Percentiles rank a stretch among this genome's conserved stretches.
Evolutionary conservation across 2,329 filamentous ascomycete genomes (phyloP).

Genomic region (Cladosporium sp.): DNA sequence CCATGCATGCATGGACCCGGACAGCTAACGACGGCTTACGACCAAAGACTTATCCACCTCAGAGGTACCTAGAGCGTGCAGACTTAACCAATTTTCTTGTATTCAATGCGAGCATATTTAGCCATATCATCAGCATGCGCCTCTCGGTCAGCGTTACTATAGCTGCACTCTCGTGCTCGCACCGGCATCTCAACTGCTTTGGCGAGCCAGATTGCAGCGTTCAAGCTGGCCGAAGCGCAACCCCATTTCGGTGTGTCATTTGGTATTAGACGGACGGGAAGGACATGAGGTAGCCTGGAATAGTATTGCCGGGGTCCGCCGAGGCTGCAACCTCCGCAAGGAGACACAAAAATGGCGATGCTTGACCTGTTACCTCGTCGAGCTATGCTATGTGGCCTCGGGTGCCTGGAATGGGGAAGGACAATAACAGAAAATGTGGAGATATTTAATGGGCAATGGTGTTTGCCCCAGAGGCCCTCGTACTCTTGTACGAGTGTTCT

Average conservation of each 20-base stretch:
- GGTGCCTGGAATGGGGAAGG: not conserved
- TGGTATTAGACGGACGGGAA: not conserved
- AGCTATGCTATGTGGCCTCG: not conserved
- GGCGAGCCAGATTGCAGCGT: not conserved
- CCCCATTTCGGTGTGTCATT: constrained; percentile 5
- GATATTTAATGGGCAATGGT: not conserved
- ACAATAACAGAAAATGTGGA: not conserved
- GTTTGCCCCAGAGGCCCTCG: not conserved
- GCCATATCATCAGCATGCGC: constrained; percentile 8
- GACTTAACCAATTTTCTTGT: constrained; percentile 19
- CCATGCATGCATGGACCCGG: not conserved
- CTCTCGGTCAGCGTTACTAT: not conserved
- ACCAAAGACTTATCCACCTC: constrained; percentile 40
- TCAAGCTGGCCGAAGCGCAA: not conserved
- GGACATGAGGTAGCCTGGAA: not conserved
- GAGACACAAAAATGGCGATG: not conserved
- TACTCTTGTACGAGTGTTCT: not conserved
- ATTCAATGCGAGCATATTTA: constrained; percentile 16
- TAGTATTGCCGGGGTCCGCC: not conserved
- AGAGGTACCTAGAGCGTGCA: constrained; percentile 37
- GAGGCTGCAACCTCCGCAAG: not conserved
- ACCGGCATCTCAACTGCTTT: not conserved
- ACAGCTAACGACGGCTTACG: constrained; percentile 34
- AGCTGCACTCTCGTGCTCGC: not conserved
- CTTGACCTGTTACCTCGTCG: not conserved